Conservation (phyloP, 495 filamentous ascomycete genomes). For the Antarctomyces pellizariae region DNA sequence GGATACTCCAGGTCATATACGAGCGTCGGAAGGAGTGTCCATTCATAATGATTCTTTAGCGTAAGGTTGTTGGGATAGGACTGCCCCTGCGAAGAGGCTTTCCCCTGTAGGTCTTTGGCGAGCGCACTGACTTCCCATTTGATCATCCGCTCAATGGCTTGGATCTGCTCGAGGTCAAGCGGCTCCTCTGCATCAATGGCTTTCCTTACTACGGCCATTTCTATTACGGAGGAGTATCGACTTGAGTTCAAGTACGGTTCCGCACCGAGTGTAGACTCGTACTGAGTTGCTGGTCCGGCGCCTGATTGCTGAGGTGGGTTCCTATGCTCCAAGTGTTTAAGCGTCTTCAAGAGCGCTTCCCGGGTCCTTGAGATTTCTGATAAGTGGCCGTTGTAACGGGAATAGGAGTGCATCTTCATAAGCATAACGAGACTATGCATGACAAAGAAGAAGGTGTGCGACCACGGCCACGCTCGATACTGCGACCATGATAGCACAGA, state of each 20-base stretch:
- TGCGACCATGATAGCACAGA: slow-evolving; percentile 33
- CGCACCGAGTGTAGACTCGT: too few relatives aligned
- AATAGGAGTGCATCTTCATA: slow-evolving; percentile 63
- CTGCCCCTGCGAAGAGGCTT: slow-evolving; percentile 17
- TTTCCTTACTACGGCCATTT: slow-evolving; percentile 27
- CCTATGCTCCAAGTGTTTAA: slow-evolving; percentile 18
- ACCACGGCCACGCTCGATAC: slow-evolving; percentile 53
- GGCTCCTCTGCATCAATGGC: slow-evolving; percentile 30
- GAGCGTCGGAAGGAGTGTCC: slow-evolving; percentile 44
- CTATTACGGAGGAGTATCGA: slow-evolving; percentile 7
- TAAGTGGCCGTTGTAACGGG: slow-evolving; percentile 53
- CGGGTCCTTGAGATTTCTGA: slow-evolving; percentile 31
- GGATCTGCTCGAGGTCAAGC: slow-evolving; percentile 33
- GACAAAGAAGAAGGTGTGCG: slow-evolving; percentile 45
- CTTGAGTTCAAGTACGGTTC: too few relatives aligned
- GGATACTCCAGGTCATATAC: slow-evolving; percentile 64
- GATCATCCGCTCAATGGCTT: slow-evolving; percentile 31
- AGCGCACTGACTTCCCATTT: slow-evolving; percentile 38
- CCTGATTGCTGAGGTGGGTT: slow-evolving; percentile 9
- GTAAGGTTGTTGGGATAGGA: slow-evolving; percentile 47
- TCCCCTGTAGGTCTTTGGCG: slow-evolving; percentile 35
- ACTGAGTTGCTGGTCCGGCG: too few relatives aligned
- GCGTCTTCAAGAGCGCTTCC: slow-evolving; percentile 17
- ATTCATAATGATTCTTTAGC: slow-evolving; percentile 40
- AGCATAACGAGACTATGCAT: slow-evolving; percentile 46